Conservation (phyloP, 2,329 filamentous ascomycete species). For the Conoideocrella luteorostrata region DNA sequence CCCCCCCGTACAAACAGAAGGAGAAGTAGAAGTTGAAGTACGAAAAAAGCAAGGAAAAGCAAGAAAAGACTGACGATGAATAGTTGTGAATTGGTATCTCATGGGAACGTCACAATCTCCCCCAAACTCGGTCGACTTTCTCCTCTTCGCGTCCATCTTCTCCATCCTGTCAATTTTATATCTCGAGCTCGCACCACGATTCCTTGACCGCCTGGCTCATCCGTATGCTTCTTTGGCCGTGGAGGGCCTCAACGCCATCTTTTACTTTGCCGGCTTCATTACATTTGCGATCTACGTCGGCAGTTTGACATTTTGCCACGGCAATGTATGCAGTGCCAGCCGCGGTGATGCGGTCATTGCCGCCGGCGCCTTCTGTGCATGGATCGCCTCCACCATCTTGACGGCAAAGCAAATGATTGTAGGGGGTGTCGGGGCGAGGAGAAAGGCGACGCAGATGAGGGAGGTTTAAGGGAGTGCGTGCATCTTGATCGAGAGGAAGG, state of each 20-base stretch:
- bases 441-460: constrained; percentile 30
- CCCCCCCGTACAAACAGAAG: too few species aligned
- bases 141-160: constrained; percentile 48
- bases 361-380: constrained; percentile 46
- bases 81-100: constrained; percentile 57
- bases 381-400: constrained; percentile 43
- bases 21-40: too few species aligned
- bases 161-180: constrained; percentile 49
- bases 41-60: not conserved
- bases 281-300: constrained; percentile 51
- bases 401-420: constrained; percentile 42
- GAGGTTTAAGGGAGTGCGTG: constrained; percentile 20
- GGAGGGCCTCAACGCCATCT: constrained; percentile 45
- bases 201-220: constrained; percentile 38
- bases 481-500: too few species aligned
- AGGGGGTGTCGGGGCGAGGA: constrained; percentile 26
- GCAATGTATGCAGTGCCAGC: constrained; percentile 49
- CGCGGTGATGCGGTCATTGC: constrained; percentile 49
- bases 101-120: constrained; percentile 45
- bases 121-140: constrained; percentile 52
- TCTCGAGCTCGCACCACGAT: constrained; percentile 43
- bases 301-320: constrained; percentile 49
- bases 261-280: constrained; percentile 56
- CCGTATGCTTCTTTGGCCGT: constrained; percentile 42
- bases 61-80: constrained; percentile 1